Base-by-base conservation (phyloP, 371 early-diverging fungal species). In the Rhizomucor pusillus region DNA sequence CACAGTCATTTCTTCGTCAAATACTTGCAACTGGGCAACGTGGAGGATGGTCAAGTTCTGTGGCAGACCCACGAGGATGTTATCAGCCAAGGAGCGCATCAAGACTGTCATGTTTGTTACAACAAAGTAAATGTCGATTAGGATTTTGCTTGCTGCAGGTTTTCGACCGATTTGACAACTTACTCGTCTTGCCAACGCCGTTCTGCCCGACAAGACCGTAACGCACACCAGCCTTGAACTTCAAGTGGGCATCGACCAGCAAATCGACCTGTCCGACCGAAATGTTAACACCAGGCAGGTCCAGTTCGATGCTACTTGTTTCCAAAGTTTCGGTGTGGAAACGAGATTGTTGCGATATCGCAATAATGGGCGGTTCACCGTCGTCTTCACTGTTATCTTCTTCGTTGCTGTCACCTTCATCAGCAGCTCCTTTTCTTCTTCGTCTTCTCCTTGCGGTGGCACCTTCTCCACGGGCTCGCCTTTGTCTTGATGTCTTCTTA, bases 121-220 rank as follows among this genome's bases (percentile, higher is more conserved):
- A n/a, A n/a, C n/a, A n/a, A n/a, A n/a, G n/a, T n/a, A n/a, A n/a
- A n/a, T n/a, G n/a, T n/a, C n/a, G n/a, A n/a, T n/a, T n/a, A n/a
- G n/a, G n/a, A n/a, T n/a, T n/a, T n/a, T n/a, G n/a, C n/a, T n/a
- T n/a, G n/a, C n/a, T n/a, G n/a, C n/a, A n/a, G n/a, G n/a, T n/a
- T n/a, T n/a, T n/a, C n/a, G n/a, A n/a, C n/a, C n/a, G n/a, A 12
- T 18, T 29, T 12, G 29, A 34, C 29, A 35, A 9, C 34, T 24
- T 49, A 80, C 80, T 88, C 29, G 92, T 88, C 67, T 95, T 97
- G 6, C 96, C 98, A n/a, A 83, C 81, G 19, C 98, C 96, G 71
- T 95, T 97, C 45, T 85, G 78, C 5, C 95, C 96, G 9, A 92
- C 67, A 6, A 97, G 69, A 39, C 89, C 92, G 60, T 92, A 92